Base-by-base conservation (phyloP, 2,329 filamentous ascomycete species). In the Ophiocordyceps camponoti-floridani region DNA sequence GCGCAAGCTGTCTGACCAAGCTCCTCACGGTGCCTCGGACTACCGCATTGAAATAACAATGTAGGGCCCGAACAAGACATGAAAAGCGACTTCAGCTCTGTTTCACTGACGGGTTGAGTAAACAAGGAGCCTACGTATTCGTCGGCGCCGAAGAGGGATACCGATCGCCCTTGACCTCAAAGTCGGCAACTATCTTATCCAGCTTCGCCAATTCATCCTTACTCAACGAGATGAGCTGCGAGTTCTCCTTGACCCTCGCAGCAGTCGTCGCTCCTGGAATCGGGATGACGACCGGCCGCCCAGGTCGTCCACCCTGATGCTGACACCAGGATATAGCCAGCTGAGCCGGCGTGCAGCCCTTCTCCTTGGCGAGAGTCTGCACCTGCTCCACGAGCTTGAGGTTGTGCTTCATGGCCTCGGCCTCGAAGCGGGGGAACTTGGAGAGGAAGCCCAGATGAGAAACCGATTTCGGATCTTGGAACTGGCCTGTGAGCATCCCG, bases 311-410 rank as follows among this genome's bases (percentile, higher is more conserved):
- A 40, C 66, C 70, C 38, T 77, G 61, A 1, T 66, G 59, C 41
- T 67, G 52, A 3, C 76, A 60, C 79, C 81, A 87, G 43, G 68
- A 70, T 45, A 86, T 64, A 13, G 79, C 80, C 27, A 85, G 63
- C 61, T 86, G 81, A 1, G 70, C 69, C 4, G 73, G 56, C 0
- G 75, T 81, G 54, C 68, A 72, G 1, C 68, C 67, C 61, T 82
- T 84, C 52, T 65, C 66, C 49, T 61, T 55, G 0, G 80, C 79
- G 43, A 84, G 53, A 33, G 63, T 61, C 54, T 76, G 62, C 6
- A 84, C 56, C 47, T 73, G 64, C 14, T 66, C 52, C 12, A 77
- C 74, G 6, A 85, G 68, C 53, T 74, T 57, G 12, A 84, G 52
- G 58, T 85, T 85, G 56, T 70, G 68, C 38, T 67, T 60, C 50